These are phyloP conservation scores for Salinomyces thailandicus DNA, from an alignment of 2,329 filamentous ascomycete genomes.

Conservation along the genomic window DNA sequence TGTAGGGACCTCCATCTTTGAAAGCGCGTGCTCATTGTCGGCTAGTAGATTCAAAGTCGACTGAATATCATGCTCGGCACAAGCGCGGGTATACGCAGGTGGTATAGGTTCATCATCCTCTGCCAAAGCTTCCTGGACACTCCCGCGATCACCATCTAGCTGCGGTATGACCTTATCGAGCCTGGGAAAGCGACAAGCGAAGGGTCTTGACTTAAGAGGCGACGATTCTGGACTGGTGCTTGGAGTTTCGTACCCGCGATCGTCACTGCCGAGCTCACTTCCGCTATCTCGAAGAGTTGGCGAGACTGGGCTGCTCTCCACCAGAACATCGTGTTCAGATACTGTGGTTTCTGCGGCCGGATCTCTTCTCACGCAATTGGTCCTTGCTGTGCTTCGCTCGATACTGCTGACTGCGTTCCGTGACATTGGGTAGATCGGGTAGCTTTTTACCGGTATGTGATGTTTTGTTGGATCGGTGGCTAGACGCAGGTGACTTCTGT, in stretches of 20 bases:
- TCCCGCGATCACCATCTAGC: slow-evolving; percentile 4
- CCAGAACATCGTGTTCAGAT: not conserved
- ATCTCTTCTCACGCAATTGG: not conserved
- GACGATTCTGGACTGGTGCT: slow-evolving; percentile 11
- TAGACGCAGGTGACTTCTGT: not conserved
- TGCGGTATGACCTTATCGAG: slow-evolving; percentile 1
- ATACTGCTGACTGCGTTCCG: not conserved
- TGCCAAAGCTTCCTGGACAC: not conserved
- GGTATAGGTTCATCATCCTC: not conserved
- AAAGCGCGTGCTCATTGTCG: slow-evolving; percentile 1
- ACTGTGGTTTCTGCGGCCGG: not conserved
- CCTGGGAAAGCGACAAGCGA: not conserved
- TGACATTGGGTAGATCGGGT: not conserved
- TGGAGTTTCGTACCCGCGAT: slow-evolving; percentile 10
- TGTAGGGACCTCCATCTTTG: not conserved
- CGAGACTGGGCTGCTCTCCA: slow-evolving; percentile 1
- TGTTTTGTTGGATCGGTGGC: not conserved
- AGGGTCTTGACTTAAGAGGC: slow-evolving; percentile 6
- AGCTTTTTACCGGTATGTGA: not conserved
- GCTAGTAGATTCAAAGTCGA: not conserved
- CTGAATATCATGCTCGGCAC: not conserved
- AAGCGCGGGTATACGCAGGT: not conserved
- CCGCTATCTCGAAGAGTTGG: not conserved
- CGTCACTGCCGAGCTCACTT: not conserved
- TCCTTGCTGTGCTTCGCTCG: not conserved